Conservation (phyloP, 1,284 basidiomycete species). For the Puccinia triticina region DNA sequence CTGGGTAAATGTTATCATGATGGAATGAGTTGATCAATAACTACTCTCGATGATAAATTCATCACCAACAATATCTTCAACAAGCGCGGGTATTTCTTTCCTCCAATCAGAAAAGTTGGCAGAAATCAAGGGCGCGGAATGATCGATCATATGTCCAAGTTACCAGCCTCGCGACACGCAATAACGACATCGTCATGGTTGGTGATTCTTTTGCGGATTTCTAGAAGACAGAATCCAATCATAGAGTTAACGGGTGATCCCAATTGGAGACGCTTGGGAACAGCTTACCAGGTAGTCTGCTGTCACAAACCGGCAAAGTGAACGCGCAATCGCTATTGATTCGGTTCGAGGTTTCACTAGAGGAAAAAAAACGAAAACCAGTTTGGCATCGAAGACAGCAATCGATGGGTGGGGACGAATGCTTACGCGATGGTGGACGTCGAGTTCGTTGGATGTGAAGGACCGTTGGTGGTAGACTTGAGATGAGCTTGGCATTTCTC, state of each 20-base stretch:
- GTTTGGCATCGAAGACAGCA: neutral
- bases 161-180: constrained; percentile 47
- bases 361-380: neutral
- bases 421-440: neutral
- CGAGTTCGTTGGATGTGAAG: neutral
- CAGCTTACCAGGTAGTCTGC: constrained; percentile 39
- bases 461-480: neutral
- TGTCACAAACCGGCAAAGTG: constrained; percentile 44
- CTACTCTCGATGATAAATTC: too few species aligned
- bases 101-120: neutral
- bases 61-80: too few species aligned
- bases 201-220: constrained; percentile 37
- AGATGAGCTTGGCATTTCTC: constrained; percentile 34
- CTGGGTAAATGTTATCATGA: too few species aligned
- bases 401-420: neutral
- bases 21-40: too few species aligned
- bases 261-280: neutral
- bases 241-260: neutral
- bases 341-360: constrained; percentile 27
- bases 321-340: constrained; percentile 47
- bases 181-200: constrained; percentile 38
- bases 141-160: constrained; percentile 7
- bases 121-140: neutral
- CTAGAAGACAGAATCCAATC: neutral
- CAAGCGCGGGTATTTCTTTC: too few species aligned